These are phyloP conservation scores for Penicillium vulpinum DNA, from an alignment of 2,329 filamentous ascomycete genomes.

Conservation along the genomic window DNA sequence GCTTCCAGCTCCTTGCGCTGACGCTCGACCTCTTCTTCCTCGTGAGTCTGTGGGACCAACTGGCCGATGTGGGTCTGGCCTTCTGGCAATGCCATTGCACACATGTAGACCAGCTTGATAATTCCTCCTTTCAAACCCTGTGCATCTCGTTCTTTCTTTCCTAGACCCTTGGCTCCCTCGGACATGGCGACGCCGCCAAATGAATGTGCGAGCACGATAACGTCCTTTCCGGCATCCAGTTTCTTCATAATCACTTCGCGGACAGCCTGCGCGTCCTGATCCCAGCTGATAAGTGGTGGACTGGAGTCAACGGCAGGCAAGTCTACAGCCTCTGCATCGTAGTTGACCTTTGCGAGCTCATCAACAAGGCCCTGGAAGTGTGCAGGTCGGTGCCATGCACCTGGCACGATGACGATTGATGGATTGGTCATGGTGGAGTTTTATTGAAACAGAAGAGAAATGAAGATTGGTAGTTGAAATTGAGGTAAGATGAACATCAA, in stretches of 20 bases:
- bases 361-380: conserved; percentile 27
- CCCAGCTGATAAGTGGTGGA: conserved; percentile 28
- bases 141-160: conserved; percentile 22
- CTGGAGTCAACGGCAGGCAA: conserved; percentile 29
- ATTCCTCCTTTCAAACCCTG: conserved; percentile 21
- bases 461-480: neutral
- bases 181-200: conserved; percentile 36
- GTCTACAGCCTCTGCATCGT: conserved; percentile 22
- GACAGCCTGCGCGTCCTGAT: conserved; percentile 28
- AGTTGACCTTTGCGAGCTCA: conserved; percentile 19
- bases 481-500: neutral
- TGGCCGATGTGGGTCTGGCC: conserved; percentile 27
- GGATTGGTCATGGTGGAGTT: conserved; percentile 22
- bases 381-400: conserved; percentile 30
- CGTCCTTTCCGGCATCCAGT: conserved; percentile 28
- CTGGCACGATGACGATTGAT: conserved; percentile 31
- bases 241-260: conserved; percentile 22
- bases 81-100: conserved; percentile 27
- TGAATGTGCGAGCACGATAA: conserved; percentile 35
- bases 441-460: neutral
- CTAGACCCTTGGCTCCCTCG: conserved; percentile 32
- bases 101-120: conserved; percentile 31
- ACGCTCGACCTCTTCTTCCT: conserved; percentile 26
- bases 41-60: conserved; percentile 23
- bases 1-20: conserved; percentile 15